Percentiles rank a stretch among this genome's conserved stretches.
phyloP scores from a whole-genome alignment of 371 early-diverging fungal genomes.

The Umbelopsis sp. region DNA sequence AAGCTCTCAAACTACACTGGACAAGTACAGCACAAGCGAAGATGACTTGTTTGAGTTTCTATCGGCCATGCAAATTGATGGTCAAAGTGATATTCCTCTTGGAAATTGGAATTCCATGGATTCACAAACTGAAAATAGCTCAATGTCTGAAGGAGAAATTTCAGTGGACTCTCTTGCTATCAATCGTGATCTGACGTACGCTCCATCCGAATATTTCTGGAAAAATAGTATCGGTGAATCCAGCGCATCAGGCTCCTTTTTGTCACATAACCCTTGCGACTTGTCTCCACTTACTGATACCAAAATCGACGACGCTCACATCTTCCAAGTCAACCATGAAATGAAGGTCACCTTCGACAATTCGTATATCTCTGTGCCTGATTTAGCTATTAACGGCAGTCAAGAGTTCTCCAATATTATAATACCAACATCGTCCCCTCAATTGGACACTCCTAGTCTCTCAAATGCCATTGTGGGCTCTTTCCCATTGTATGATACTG shows the following conservation, averaged over 20 bases:
- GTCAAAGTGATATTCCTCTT: background rate
- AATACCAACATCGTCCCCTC: background rate
- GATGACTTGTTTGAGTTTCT: slow-evolving; percentile 9
- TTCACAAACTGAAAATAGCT: slow-evolving; percentile 13
- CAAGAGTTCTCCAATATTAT: background rate
- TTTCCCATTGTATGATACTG: slow-evolving; percentile 66
- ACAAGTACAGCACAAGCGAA: slow-evolving; percentile 8
- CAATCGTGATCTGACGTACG: background rate
- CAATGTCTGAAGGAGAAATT: slow-evolving; percentile 11
- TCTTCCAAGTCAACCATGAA: background rate
- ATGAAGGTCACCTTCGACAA: slow-evolving; percentile 2
- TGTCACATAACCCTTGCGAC: background rate
- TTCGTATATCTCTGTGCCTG: background rate
- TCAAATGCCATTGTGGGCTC: slow-evolving; percentile 49
- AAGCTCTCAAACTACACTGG: background rate
- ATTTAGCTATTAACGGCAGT: background rate
- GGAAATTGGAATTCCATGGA: slow-evolving; percentile 1
- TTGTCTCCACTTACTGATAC: background rate
- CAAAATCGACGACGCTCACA: background rate
- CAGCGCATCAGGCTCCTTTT: background rate
- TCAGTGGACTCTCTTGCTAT: slow-evolving; percentile 10
- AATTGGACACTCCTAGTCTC: background rate
- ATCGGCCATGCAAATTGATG: slow-evolving; percentile 15
- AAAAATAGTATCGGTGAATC: background rate
- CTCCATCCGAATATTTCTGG: background rate